Conservation (phyloP, 257 asterid genomes). For the Solanum appendiculatum region DNA sequence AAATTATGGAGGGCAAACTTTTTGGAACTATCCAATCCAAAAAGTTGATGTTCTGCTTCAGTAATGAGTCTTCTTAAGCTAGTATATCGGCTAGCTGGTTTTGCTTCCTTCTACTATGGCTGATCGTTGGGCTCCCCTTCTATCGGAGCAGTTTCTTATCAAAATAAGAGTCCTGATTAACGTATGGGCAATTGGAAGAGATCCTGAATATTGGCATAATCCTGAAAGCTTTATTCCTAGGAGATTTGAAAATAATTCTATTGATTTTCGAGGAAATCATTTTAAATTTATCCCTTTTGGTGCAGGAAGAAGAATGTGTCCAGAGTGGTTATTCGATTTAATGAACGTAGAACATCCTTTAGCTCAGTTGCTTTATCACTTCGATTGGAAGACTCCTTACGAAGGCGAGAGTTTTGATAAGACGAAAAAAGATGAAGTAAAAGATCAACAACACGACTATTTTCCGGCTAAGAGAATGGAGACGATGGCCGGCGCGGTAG, state of each 20-base stretch:
- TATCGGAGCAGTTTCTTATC: background rate
- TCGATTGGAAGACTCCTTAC: background rate
- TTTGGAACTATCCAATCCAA: too few species aligned
- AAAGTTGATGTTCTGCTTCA: too few species aligned
- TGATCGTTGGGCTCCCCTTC: too few species aligned
- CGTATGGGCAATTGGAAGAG: slow-evolving; percentile 1
- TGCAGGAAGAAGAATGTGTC: slow-evolving; percentile 3
- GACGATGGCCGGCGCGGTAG: too few species aligned
- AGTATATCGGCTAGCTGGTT: too few species aligned
- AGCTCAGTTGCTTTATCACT: background rate
- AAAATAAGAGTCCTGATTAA: background rate
- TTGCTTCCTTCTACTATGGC: too few species aligned
- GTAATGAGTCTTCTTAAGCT: too few species aligned
- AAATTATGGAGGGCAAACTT: too few species aligned
- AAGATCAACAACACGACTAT: too few species aligned
- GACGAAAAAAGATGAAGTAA: background rate
- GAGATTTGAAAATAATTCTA: slow-evolving; percentile 2
- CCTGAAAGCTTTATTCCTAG: slow-evolving; percentile 7
- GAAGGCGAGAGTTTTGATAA: background rate
- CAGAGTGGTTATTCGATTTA: slow-evolving; percentile 9
- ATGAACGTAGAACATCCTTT: slow-evolving; percentile 3
- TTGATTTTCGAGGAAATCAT: slow-evolving; percentile 12
- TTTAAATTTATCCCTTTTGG: slow-evolving; percentile 29
- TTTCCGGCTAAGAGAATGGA: too few species aligned
- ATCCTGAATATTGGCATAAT: slow-evolving; percentile 7